These are phyloP conservation scores for Hyphopichia burtonii DNA, from an alignment of 1,139 yeast species.

Conservation along the genomic window DNA sequence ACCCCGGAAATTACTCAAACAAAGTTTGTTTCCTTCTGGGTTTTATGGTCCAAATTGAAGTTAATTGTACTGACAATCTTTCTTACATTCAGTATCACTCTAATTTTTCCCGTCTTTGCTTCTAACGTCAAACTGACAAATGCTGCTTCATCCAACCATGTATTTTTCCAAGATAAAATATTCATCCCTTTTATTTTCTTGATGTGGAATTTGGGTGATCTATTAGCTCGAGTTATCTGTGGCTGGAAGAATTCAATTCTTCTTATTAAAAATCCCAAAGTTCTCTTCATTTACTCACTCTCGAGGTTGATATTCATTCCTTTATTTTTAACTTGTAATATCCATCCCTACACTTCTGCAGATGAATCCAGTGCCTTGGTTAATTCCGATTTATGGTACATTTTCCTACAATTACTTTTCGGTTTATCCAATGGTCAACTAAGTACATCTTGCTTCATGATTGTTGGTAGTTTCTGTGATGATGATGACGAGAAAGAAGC, in stretches of 20 bases:
- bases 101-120: conserved; percentile 90
- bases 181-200: conserved; percentile 78
- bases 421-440: conserved; percentile 89
- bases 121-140: conserved; percentile 59
- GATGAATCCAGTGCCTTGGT: conserved; percentile 34
- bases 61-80: conserved; percentile 70
- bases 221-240: conserved; percentile 72
- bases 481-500: conserved; percentile 76
- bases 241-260: conserved; percentile 44
- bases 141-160: conserved; percentile 19
- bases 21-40: conserved; percentile 44
- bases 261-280: conserved; percentile 37
- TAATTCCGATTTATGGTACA: conserved; percentile 65
- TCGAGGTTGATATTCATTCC: conserved; percentile 59
- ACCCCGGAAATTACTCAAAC: conserved; percentile 17
- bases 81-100: conserved; percentile 70
- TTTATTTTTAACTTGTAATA: conserved; percentile 66
- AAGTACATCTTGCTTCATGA: conserved; percentile 79
- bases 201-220: conserved; percentile 86
- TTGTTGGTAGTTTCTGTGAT: conserved; percentile 59
- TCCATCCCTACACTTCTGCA: conserved; percentile 32
- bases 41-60: conserved; percentile 58
- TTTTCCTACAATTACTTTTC: conserved; percentile 68
- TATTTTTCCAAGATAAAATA: conserved; percentile 44
- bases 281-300: conserved; percentile 51